Evolutionary conservation across 148 eudicot species (phyloP), one percentile per base, ranked within the genome.

Genomic region (Spergularia marina): DNA sequence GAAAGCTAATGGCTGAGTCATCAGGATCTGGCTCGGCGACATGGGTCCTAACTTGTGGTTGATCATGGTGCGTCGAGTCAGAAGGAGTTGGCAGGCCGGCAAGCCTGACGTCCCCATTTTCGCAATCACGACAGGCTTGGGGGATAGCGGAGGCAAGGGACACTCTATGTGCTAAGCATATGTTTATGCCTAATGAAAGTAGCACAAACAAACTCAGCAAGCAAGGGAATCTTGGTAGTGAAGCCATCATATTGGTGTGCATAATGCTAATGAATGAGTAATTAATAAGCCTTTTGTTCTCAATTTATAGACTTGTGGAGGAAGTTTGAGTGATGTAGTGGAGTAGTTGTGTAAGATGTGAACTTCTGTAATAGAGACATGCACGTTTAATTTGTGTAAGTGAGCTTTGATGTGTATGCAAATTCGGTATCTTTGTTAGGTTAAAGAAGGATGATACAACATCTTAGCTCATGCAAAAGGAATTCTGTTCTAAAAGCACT

Each of bases 101-200:
- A 13, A 11, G 17, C 30, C 1, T 61, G 44, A 25, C 23, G 5
- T 40, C 34, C 36, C 13, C 64, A 44, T 51, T 57, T 10, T 63
- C 14, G 47, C 76, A 71, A 64, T 62, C 57, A 54, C 80, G 65
- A 1, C 5, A 8, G 70, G n/a, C 10, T 52, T 63, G 52, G 59
- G n/a, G 63, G 16, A 53, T 4, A 36, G 21, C 13, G 21, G 81
- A 58, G 52, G 59, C 21, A 41, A 79, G 70, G 13, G 70, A 67
- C 36, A 17, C 62, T 56, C 78, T 58, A 52, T 73, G 68, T 59
- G 82, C 82, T 53, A 23, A 74, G n/a, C 74, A 52, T 6, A 74
- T 14, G 51, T 51, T 63, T 23, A 39, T 39, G 36, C 63, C 51
- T 40, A 67, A 20, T 54, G 62, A 12, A 60, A 68, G 41, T 52